phyloP scores from a whole-genome alignment of 129 eudicot species.

The Deinandra increscens region DNA sequence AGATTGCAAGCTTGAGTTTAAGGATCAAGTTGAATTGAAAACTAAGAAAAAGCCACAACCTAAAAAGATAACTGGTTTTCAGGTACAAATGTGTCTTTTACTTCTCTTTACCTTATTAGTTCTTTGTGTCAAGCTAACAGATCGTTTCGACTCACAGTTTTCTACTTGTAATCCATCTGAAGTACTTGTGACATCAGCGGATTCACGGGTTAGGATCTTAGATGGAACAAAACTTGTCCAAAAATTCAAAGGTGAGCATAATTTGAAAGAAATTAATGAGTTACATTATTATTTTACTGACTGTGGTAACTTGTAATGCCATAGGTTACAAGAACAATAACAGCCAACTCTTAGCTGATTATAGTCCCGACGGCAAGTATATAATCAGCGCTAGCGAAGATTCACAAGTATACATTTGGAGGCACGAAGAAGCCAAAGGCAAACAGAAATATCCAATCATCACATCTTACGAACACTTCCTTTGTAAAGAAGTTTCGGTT shows the following conservation, averaged over 20 bases:
- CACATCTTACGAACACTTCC: slow-evolving; percentile 63
- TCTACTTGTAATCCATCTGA: slow-evolving; percentile 61
- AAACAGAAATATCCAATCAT: slow-evolving; percentile 32
- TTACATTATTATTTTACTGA: neutral
- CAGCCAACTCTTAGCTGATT: slow-evolving; percentile 80
- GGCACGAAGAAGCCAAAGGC: slow-evolving; percentile 52
- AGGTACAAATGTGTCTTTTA: slow-evolving; percentile 39
- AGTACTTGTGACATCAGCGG: slow-evolving; percentile 80
- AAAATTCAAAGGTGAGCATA: slow-evolving; percentile 66
- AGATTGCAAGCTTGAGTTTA: slow-evolving; percentile 71
- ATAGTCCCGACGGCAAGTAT: slow-evolving; percentile 59
- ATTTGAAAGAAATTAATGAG: neutral
- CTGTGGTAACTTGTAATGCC: neutral
- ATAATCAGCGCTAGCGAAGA: slow-evolving; percentile 85
- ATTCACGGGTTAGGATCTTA: slow-evolving; percentile 62
- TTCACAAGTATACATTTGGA: slow-evolving; percentile 84
- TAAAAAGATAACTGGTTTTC: slow-evolving; percentile 73
- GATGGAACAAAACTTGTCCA: slow-evolving; percentile 56
- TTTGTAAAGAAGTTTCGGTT: slow-evolving; percentile 72
- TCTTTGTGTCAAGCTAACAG: slow-evolving; percentile 1
- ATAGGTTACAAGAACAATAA: slow-evolving; percentile 74
- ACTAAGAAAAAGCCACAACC: slow-evolving; percentile 69
- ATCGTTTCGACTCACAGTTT: slow-evolving; percentile 42
- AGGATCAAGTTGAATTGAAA: slow-evolving; percentile 48
- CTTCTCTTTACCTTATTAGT: neutral